Base-by-base conservation (phyloP, 2,329 filamentous ascomycete species). In the Beauveria sp. region DNA sequence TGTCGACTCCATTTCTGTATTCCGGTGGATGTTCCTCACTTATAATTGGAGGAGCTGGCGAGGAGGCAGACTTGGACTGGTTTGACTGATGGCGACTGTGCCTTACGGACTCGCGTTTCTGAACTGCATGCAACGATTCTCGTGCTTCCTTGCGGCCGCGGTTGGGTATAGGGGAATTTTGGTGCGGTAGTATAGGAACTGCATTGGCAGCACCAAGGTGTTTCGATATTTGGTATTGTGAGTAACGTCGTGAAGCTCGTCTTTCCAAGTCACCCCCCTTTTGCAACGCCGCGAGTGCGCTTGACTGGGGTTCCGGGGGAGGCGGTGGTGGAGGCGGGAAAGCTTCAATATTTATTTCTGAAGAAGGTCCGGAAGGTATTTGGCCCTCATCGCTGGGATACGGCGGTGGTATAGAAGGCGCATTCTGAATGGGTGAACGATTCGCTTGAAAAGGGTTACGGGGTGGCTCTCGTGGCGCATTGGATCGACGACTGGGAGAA, bases 161-260 rank as follows among this genome's bases (percentile, higher is more conserved):
- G 70, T 96, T 96, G 5, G 93, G 93, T 65, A 93, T 82, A 1
- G 90, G 91, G 4, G 88, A 88, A 64, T 87, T 91, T 70, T 96
- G 91, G 30, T 90, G 81, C 28, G 93, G 92, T 22, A 98, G 84
- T 70, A 96, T 89, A 7, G 93, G 91, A 18, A 98, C 88, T 22
- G 90, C 91, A 73, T 87, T 92, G 18, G 88, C 87, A 18, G 86
- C 84, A 12, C 93, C 93, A 2, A 98, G 79, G 69, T 96, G 92
- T 71, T 97, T 98, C 51, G 91, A 91, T 67, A 99, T 96, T 70
- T 99, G 95, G 72, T 98, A 99, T 58, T 92, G 90, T 2, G 95
- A 98, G 72, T 98, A 99, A 69, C 95, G 83, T 67, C 93, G 84
- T 16, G 95, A 99, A 1, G 95, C 95, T 71, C 95, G 84, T 70